A percentile compares a stretch with the other conserved stretches of the same genome.
These are phyloP conservation scores for Bidens hawaiensis DNA, from an alignment of 140 eudicot species.

Conservation along the genomic window DNA sequence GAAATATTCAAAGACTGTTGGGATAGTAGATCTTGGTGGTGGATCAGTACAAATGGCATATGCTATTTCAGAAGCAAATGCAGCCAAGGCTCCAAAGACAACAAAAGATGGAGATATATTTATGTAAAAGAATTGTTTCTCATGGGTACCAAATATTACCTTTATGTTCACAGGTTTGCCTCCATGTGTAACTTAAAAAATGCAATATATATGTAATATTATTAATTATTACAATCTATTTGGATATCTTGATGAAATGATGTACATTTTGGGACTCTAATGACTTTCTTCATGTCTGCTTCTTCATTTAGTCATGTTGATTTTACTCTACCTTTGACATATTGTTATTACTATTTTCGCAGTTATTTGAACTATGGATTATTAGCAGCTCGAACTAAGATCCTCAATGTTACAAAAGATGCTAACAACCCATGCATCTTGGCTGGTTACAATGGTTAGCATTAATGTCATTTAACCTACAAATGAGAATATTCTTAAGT, in stretches of 20 bases:
- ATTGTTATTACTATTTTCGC: constrained; percentile 9
- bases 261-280: not conserved
- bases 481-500: not conserved
- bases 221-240: not conserved
- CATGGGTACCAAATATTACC: not conserved
- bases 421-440: constrained; percentile 66
- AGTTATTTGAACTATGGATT: constrained; percentile 87
- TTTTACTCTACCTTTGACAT: not conserved
- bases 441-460: constrained; percentile 59
- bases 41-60: constrained; percentile 5
- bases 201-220: no score
- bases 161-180: constrained; percentile 32
- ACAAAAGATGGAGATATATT: not conserved
- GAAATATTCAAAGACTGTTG: not conserved
- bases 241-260: not conserved
- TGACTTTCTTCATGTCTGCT: not conserved
- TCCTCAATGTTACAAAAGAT: constrained; percentile 46
- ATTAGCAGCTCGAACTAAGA: constrained; percentile 97
- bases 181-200: not conserved
- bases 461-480: not conserved
- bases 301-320: not conserved
- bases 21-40: constrained; percentile 2
- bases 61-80: not conserved
- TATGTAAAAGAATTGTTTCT: not conserved
- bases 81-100: not conserved